Evolutionary conservation across 805 yeast species (phyloP), one percentile per base, ranked within the genome.

Genomic region (Danielia oregonensis): DNA sequence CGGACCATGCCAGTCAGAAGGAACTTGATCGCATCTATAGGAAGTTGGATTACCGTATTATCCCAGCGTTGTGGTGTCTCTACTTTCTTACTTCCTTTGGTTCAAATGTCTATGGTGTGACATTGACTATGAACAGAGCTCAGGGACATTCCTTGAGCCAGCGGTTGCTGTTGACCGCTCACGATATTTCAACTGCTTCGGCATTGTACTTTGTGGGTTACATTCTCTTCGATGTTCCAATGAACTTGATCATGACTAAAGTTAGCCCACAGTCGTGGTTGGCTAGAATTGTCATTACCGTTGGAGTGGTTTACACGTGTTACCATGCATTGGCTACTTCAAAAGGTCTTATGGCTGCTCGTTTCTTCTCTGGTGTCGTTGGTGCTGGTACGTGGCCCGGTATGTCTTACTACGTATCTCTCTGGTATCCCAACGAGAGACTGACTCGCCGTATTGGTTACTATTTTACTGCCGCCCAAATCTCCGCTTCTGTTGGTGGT

Each of bases 331-430:
- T 85, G 37, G 40, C 53, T n/a, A 71, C 67, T 34, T 61, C 73
- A 4, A 51, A 70, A 6, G 91, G 91, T 4, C 63, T 86, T 19
- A 76, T 79, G 37, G 94, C 88, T 2, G 58, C 79, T 27, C 69
- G 94, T 44, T 77, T 86, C 39, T 68, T 86, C 37, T 72, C 82
- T 18, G 95, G 95, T 30, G 46, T 82, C 36, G 82, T 81, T 37
- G 86, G 86, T 33, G 93, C 95, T 8, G 95, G 95, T 26, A 78
- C 86, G 4, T 86, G 95, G 95, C 95, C 95, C 1, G 95, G 94
- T 7, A 69, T 86, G 82, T 77, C 87, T 15, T 86, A 86, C 59
- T 86, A 86, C 51, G 69, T 86, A 27, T 76, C 89, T 0, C 63
- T 86, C 48, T 86, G 94, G 91, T 86, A 86, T 52, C 95, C 95